Conservation (phyloP, 768 basidiomycete species). For the Agrocybe pediades region DNA sequence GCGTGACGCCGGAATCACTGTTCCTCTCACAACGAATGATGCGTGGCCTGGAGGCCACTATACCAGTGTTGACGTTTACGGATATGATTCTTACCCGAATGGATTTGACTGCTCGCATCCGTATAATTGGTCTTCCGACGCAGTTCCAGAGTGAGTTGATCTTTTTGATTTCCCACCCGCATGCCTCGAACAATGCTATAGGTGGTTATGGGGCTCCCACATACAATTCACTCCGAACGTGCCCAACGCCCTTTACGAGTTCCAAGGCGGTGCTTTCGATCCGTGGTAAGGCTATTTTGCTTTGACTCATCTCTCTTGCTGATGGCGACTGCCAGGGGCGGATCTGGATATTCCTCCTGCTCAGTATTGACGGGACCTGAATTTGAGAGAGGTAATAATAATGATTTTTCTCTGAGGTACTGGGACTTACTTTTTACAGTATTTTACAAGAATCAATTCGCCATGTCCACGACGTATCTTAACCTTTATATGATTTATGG, state of each 20-base stretch:
- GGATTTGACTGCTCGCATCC: slow-evolving; percentile 57
- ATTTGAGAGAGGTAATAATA: slow-evolving; percentile 41
- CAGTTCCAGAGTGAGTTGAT: slow-evolving; percentile 38
- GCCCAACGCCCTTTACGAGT: slow-evolving; percentile 44
- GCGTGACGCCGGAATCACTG: slow-evolving; percentile 44
- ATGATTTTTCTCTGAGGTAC: not conserved
- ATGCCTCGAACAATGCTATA: slow-evolving; percentile 7
- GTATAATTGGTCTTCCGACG: slow-evolving; percentile 41
- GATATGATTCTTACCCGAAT: slow-evolving; percentile 53
- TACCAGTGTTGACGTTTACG: slow-evolving; percentile 50
- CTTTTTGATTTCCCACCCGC: not conserved
- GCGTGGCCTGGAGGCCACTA: slow-evolving; percentile 49
- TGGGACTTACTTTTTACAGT: slow-evolving; percentile 24
- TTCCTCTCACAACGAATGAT: slow-evolving; percentile 51
- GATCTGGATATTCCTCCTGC: slow-evolving; percentile 36
- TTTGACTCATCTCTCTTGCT: not conserved
- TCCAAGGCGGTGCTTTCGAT: slow-evolving; percentile 56
- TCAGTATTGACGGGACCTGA: slow-evolving; percentile 38
- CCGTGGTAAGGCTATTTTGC: slow-evolving; percentile 31
- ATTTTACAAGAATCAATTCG: slow-evolving; percentile 49
- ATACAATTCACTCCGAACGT: slow-evolving; percentile 34
- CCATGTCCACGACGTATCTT: slow-evolving; percentile 47
- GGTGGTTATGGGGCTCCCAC: slow-evolving; percentile 43
- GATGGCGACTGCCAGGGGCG: slow-evolving; percentile 34
- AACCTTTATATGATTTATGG: slow-evolving; percentile 56